A percentile compares a stretch with the other conserved stretches of the same genome.
Conservation (phyloP, 495 filamentous ascomycete genomes). For the Parmelia sp. region DNA sequence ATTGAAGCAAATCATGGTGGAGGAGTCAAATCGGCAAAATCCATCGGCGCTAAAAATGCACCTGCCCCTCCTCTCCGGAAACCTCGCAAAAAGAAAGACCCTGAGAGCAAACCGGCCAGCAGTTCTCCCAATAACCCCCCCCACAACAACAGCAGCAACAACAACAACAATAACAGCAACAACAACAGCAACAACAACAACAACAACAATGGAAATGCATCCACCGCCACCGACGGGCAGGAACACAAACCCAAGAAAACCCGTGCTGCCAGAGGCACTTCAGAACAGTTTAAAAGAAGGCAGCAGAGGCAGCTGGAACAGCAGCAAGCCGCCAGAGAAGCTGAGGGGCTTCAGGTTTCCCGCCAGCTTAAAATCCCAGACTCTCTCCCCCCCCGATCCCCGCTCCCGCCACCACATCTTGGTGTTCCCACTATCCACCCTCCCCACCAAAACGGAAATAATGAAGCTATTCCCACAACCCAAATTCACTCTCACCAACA, state of each 20-base stretch:
- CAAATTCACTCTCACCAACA: slow-evolving; percentile 24
- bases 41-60: slow-evolving; percentile 20
- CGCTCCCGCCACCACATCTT: slow-evolving; percentile 29
- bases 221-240: slow-evolving; percentile 20
- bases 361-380: slow-evolving; percentile 24
- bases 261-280: slow-evolving; percentile 21
- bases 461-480: slow-evolving; percentile 34
- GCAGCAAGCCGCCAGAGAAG: slow-evolving; percentile 26
- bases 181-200: slow-evolving; percentile 10
- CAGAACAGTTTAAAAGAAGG: slow-evolving; percentile 35
- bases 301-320: slow-evolving; percentile 37
- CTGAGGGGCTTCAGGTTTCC: slow-evolving; percentile 18
- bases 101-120: slow-evolving; percentile 14
- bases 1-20: slow-evolving; percentile 18
- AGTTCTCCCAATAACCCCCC: no score
- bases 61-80: slow-evolving; percentile 20
- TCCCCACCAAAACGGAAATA: slow-evolving; percentile 36
- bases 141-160: slow-evolving; percentile 10
- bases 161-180: slow-evolving; percentile 16
- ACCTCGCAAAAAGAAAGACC: slow-evolving; percentile 28
- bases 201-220: slow-evolving; percentile 17
- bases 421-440: slow-evolving; percentile 19
- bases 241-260: slow-evolving; percentile 28
- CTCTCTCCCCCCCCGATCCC: slow-evolving; percentile 12
- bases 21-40: slow-evolving; percentile 18